Evolutionary conservation across 202 grass and related monocot species (phyloP), one percentile per base, ranked within the genome.

Genomic region (Panicum virgatum): DNA sequence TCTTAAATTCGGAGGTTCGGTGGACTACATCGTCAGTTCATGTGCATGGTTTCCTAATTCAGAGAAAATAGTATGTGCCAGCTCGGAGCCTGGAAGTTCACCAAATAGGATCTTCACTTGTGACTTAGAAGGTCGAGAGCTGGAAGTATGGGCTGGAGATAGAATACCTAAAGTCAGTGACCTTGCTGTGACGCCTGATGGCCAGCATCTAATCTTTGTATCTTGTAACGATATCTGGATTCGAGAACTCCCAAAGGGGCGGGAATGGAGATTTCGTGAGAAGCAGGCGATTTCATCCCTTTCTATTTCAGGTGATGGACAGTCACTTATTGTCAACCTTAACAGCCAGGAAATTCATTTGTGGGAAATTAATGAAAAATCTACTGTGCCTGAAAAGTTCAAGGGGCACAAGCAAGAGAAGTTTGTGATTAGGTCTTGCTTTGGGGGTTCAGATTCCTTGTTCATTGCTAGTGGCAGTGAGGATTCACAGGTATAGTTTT

Each of bases 21-120:
- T 62, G 39, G 57, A 76, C 47, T 50, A 38, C 54, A 72, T 87
- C 30, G 90, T 98, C 80, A 88, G 77, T 82, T 89, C 92, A 30
- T 98, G 92, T 78, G 87, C 92, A 68, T 98, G 96, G 96, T 98
- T 98, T 78, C 96, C 96, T 53, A 85, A 77, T 83, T 98, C 96
- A 0, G 84, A 98, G 62, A 96, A 98, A 88, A 92, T 98, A 77
- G 90, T 98, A 40, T 98, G 92, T 77, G 85, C 84, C 65, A 93
- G 92, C 37, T 90, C 66, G 3, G 52, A 75, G 20, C 82, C 87
- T 74, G 86, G 77, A 47, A 82, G 73, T 68, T 67, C 67, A 43
- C 69, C 82, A 67, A 98, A 94, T 44, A 79, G 78, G 67, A 98
- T 98, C 69, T 98, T 95, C 65, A 91, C 87, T 54, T 98, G 92